Evolutionary conservation across 257 asterid species (phyloP).

Genomic region (Nicotiana tomentosiformis): DNA sequence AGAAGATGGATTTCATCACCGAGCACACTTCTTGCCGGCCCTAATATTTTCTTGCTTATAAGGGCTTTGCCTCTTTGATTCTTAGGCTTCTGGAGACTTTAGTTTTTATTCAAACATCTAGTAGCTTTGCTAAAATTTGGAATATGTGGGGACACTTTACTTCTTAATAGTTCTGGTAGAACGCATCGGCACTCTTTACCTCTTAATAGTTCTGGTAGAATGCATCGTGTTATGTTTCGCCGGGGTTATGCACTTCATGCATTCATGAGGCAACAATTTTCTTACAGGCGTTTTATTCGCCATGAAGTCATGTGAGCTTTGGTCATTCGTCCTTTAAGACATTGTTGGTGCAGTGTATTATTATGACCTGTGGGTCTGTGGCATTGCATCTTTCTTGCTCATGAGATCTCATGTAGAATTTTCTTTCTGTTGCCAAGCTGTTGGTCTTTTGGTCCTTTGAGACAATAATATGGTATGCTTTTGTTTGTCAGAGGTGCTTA

Average conservation of each 20-base stretch:
- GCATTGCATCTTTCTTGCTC: neutral
- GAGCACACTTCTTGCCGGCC: neutral
- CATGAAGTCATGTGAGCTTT: too few species aligned
- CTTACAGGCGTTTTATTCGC: neutral
- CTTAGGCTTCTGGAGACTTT: neutral
- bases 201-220: neutral
- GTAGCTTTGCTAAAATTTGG: neutral
- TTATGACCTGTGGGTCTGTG: slow-evolving; percentile 1
- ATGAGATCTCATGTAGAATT: neutral
- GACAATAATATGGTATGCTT: slow-evolving; percentile 7
- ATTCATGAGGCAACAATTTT: neutral
- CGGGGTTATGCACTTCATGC: neutral
- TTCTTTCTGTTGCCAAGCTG: neutral
- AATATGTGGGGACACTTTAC: neutral
- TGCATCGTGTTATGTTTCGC: neutral
- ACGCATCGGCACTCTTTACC: neutral
- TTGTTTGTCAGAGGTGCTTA: slow-evolving; percentile 72
- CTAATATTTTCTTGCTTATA: neutral
- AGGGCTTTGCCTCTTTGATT: neutral
- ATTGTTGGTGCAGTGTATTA: neutral
- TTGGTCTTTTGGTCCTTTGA: neutral
- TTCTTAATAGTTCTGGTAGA: neutral
- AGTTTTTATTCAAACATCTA: neutral
- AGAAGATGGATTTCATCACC: too few species aligned
- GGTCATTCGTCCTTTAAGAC: neutral